Conservation (phyloP, 768 basidiomycete species). For the Lactarius psammicola region DNA sequence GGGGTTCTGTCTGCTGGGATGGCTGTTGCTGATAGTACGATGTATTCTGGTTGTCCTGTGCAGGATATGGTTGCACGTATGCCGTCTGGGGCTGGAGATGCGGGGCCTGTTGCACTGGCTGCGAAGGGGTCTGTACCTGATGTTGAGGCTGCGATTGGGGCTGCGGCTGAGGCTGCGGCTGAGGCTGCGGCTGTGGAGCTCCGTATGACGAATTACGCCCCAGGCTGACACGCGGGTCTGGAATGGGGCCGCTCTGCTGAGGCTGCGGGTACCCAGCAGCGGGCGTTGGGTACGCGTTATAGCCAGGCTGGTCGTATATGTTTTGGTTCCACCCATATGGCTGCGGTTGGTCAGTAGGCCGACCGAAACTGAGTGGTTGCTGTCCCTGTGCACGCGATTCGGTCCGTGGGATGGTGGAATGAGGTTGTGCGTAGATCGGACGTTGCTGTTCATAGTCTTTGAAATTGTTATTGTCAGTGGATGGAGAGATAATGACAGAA, state of each 20-base stretch:
- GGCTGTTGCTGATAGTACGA: slow-evolving; percentile 26
- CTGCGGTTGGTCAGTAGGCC: slow-evolving; percentile 37
- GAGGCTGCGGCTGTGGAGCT: slow-evolving; percentile 24
- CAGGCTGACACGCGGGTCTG: slow-evolving; percentile 5
- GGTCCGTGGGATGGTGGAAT: slow-evolving; percentile 34
- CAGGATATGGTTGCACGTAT: slow-evolving; percentile 30
- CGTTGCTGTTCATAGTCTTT: slow-evolving; percentile 57
- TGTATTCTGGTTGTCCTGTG: slow-evolving; percentile 27
- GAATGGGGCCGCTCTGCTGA: slow-evolving; percentile 32
- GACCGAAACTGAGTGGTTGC: slow-evolving; percentile 33
- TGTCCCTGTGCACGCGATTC: slow-evolving; percentile 36
- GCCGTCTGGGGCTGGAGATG: slow-evolving; percentile 33
- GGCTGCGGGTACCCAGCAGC: slow-evolving; percentile 33
- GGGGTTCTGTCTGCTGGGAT: slow-evolving; percentile 22
- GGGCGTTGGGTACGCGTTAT: slow-evolving; percentile 41
- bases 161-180: too few relatives aligned
- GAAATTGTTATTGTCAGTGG: slow-evolving; percentile 8
- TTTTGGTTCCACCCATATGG: slow-evolving; percentile 53
- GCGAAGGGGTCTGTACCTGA: slow-evolving; percentile 35
- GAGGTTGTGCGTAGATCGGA: slow-evolving; percentile 30
- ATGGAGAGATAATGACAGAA: slow-evolving; percentile 15
- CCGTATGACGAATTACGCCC: slow-evolving; percentile 13
- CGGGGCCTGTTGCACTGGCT: slow-evolving; percentile 30
- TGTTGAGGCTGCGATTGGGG: slow-evolving; percentile 31
- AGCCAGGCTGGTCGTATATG: slow-evolving; percentile 46